phyloP scores from a whole-genome alignment of 2,329 filamentous ascomycete species.

The Botrytis sinoallii region DNA sequence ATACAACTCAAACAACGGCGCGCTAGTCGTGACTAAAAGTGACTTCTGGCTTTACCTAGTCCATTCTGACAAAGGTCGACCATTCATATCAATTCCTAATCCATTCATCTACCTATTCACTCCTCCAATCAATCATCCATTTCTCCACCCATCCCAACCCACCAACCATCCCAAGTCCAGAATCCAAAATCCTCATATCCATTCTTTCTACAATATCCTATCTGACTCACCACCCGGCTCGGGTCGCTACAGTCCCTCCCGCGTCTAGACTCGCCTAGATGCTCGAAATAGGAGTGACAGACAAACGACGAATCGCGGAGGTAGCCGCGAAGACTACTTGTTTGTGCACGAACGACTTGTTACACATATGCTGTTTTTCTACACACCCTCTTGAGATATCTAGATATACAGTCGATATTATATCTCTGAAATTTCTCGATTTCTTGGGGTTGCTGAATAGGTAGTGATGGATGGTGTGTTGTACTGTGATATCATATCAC shows the following conservation, averaged over 20 bases:
- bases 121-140: not conserved
- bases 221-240: not conserved
- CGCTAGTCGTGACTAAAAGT: not conserved
- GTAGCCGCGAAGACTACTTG: no score
- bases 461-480: no score
- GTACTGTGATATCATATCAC: no score
- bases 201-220: not conserved
- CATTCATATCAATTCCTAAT: not conserved
- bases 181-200: not conserved
- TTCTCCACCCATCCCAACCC: not conserved
- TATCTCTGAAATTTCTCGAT: no score
- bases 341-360: not conserved
- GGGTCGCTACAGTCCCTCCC: not conserved
- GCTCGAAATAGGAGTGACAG: not conserved
- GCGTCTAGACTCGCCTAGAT: not conserved
- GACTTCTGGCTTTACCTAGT: not conserved
- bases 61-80: not conserved
- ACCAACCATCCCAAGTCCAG: not conserved
- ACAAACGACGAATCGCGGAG: not conserved
- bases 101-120: not conserved
- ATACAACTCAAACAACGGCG: not conserved
- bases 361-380: not conserved
- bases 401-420: no score
- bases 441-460: no score
- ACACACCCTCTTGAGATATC: no score